Evolutionary conservation across 2,329 filamentous ascomycete species (phyloP), one percentile per base, ranked within the genome.

Genomic region (Verticillium zaregamsianum): DNA sequence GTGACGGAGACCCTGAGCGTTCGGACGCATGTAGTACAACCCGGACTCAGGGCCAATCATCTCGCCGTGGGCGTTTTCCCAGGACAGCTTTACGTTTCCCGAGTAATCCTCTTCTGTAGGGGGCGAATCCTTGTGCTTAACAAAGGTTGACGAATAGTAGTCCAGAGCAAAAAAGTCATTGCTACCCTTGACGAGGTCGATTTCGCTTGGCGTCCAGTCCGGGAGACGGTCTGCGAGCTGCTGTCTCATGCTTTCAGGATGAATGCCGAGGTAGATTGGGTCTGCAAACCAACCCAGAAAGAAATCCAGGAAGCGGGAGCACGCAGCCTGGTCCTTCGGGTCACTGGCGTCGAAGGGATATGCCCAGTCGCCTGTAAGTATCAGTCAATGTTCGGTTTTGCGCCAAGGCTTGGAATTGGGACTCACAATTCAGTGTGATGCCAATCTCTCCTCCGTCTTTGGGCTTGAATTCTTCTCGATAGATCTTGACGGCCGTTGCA

Each of bases 81-180:
- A 65, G 55, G 60, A 58, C 23, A 63, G 63, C 25, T 66, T 63
- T 0, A 71, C 61, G 59, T 72, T 69, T 4, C 70, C 70, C 2
- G 64, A 64, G 56, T 68, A 65, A 40, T 72, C 70, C 1, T 69
- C 71, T 5, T 63, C 67, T 0, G 68, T 60, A 1, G 74, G 66
- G 1, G 66, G 66, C 5, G 40, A 60, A 4, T 66, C 54, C 2
- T 67, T 63, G 58, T 75, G 72, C 2, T 68, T 69, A 1, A 73
- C 72, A 59, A 70, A 77, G 60, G 75, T 72, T 0, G 73, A 72
- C 0, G 76, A 76, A 70, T 78, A 78, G 61, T 73, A 74, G 65
- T 78, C 77, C 74, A 77, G 77, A 54, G 75, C 75, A 61, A 77
- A 78, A 59, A 77, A 78, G 58, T 73, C 70, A 3, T 66, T 68